phyloP scores from a whole-genome alignment of 176 grass and related monocot genomes.

The Avena insularis region DNA sequence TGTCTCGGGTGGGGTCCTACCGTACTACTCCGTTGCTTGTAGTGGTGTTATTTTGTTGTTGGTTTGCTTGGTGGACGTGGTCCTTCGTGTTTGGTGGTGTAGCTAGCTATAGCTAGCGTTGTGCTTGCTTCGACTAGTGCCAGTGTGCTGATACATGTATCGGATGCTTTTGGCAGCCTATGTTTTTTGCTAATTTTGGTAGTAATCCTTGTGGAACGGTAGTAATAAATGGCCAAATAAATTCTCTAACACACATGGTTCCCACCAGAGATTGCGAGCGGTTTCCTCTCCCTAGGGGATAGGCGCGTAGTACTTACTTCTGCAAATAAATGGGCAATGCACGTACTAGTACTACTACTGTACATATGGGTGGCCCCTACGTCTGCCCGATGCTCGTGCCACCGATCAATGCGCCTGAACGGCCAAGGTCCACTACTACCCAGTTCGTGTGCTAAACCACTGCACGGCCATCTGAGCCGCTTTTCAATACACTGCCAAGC shows the following conservation, averaged over 20 bases:
- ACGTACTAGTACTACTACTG: too few relatives aligned
- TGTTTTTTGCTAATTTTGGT: background rate
- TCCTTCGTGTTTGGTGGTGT: background rate
- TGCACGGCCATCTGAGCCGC: background rate
- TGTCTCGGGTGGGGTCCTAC: too few relatives aligned
- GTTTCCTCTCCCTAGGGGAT: background rate
- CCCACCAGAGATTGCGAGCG: background rate
- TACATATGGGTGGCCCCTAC: too few relatives aligned
- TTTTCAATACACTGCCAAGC: background rate
- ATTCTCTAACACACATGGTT: background rate
- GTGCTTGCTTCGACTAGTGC: background rate
- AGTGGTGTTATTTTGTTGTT: background rate
- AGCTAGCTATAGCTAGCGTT: background rate
- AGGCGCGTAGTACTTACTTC: background rate
- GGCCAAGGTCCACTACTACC: background rate
- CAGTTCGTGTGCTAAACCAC: background rate
- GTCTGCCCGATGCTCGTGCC: background rate
- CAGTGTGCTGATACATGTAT: background rate
- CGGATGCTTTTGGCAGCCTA: background rate
- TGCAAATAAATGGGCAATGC: too few relatives aligned
- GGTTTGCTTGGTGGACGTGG: background rate
- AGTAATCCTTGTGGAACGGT: background rate
- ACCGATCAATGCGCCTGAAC: background rate
- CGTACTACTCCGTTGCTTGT: background rate
- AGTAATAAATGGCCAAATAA: background rate